phyloP scores from a whole-genome alignment of 352 stramenopile species.

The Blastocystis sp. region DNA sequence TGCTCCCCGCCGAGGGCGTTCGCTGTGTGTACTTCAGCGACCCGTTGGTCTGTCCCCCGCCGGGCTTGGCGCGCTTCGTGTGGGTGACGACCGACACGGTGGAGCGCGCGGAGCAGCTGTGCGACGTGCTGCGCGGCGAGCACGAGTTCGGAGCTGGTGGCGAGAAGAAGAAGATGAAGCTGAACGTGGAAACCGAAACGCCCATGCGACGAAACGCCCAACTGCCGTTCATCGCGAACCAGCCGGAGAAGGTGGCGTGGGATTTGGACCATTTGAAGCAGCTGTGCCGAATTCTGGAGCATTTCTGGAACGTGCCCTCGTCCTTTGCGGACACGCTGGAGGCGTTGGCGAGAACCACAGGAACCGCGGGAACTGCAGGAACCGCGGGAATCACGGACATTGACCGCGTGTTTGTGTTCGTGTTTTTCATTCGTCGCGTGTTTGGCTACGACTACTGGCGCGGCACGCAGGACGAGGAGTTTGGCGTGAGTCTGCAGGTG shows the following conservation, averaged over 20 bases:
- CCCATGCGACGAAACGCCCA: background rate
- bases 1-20: conserved; percentile 16
- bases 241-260: background rate
- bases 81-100: conserved; percentile 12
- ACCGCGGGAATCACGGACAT: background rate
- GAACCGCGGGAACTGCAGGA: background rate
- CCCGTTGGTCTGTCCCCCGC: conserved; percentile 32
- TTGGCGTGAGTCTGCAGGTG: conserved; percentile 49
- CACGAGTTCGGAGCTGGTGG: background rate
- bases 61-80: background rate
- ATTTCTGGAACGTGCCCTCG: background rate
- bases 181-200: background rate
- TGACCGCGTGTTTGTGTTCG: background rate
- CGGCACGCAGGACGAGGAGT: conserved; percentile 6
- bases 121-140: background rate
- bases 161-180: background rate
- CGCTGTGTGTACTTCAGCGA: conserved; percentile 15
- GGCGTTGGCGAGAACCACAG: background rate
- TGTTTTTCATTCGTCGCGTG: conserved; percentile 19
- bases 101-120: background rate
- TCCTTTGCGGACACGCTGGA: background rate
- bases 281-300: conserved; percentile 1
- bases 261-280: background rate
- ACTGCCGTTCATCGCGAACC: conserved; percentile 9
- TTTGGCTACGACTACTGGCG: conserved; percentile 60